These are phyloP conservation scores for Tetrahymena thermophila DNA, from an alignment of 73 alveolate species.

Conservation along the genomic window DNA sequence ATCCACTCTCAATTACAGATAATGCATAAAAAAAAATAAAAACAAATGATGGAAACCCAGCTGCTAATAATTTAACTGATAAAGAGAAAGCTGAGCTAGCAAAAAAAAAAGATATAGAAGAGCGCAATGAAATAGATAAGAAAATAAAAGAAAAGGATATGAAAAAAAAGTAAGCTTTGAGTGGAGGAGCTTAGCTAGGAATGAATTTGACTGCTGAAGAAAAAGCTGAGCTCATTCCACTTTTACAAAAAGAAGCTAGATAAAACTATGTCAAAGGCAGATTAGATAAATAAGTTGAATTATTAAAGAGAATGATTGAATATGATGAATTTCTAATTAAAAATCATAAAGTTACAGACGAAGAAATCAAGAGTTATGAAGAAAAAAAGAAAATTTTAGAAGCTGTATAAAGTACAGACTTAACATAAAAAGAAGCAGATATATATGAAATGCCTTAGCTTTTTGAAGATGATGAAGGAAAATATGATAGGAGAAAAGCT, in stretches of 20 bases:
- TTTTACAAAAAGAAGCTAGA: constrained; percentile 62
- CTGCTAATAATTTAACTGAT: background rate
- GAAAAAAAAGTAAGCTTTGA: background rate
- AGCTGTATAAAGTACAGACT: constrained; percentile 53
- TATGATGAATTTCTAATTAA: constrained; percentile 80
- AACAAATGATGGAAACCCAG: background rate
- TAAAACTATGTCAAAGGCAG: constrained; percentile 77
- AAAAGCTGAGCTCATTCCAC: background rate
- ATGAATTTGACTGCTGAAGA: background rate
- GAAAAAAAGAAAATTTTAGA: constrained; percentile 66
- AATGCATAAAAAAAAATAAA: background rate
- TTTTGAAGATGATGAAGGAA: constrained; percentile 78
- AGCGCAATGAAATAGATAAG: background rate
- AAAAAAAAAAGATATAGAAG: background rate
- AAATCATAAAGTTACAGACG: constrained; percentile 72
- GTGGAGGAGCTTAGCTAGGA: background rate
- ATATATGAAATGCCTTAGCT: constrained; percentile 66
- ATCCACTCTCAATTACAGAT: background rate
- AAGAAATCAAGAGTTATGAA: constrained; percentile 65
- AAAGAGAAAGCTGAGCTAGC: background rate
- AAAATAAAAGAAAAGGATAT: background rate
- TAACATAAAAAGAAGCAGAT: constrained; percentile 49
- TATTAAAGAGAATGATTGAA: constrained; percentile 70
- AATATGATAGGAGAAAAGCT: constrained; percentile 4
- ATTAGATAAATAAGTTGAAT: constrained; percentile 82